Conservation (phyloP, 805 yeast genomes). For the Candida ascalaphidarum region DNA sequence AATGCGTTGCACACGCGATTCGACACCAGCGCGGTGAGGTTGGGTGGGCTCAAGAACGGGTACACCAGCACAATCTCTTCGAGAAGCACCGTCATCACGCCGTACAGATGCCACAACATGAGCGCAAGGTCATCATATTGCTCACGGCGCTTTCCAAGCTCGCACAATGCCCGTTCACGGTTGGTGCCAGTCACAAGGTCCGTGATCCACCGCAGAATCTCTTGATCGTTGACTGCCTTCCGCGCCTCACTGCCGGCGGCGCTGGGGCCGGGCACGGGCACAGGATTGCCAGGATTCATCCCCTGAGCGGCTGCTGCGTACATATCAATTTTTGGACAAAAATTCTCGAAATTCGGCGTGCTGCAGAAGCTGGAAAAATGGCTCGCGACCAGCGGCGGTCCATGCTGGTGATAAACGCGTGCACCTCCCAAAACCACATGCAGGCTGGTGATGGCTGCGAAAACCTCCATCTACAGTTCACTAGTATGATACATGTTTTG, state of each 20-base stretch:
- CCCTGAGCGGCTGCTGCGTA: too few relatives aligned
- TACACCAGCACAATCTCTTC: conserved; percentile 89
- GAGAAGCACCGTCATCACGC: conserved; percentile 86
- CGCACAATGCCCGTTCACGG: conserved; percentile 87
- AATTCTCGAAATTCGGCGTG: too few relatives aligned
- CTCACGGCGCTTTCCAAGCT: conserved; percentile 89
- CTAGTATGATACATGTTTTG: neutral
- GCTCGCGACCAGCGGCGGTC: too few relatives aligned
- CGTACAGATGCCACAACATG: conserved; percentile 92
- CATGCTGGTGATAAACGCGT: too few relatives aligned
- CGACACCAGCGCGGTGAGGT: conserved; percentile 74
- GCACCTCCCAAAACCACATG: too few relatives aligned
- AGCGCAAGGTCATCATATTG: conserved; percentile 90
- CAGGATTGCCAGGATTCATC: too few relatives aligned
- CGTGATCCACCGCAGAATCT: conserved; percentile 82
- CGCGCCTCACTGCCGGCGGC: too few relatives aligned
- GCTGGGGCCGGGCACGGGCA: too few relatives aligned
- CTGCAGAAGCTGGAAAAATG: too few relatives aligned
- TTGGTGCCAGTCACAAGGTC: conserved; percentile 87
- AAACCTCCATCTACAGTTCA: too few relatives aligned
- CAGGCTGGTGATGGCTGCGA: too few relatives aligned
- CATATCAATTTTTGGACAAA: too few relatives aligned
- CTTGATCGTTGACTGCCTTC: conserved; percentile 52
- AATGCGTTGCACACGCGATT: conserved; percentile 94
- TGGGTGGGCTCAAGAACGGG: conserved; percentile 83